Evolutionary conservation across 345 rosid species (phyloP).

Genomic region (Camelina neglecta): DNA sequence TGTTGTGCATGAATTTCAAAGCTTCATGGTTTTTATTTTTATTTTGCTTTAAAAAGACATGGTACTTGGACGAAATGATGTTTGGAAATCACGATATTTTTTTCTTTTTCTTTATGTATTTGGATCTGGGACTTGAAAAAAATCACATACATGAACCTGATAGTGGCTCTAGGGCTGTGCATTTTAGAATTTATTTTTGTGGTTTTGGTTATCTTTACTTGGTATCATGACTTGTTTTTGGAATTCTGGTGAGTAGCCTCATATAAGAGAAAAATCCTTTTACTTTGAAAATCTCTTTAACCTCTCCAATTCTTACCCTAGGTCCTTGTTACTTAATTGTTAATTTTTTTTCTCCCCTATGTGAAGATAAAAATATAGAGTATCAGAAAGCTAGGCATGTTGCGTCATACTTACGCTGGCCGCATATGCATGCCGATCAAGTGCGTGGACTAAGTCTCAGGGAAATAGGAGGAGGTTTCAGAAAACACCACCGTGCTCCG

Average conservation of each 20-base stretch:
- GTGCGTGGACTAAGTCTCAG: constrained; percentile 91
- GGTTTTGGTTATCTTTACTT: constrained; percentile 15
- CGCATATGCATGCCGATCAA: constrained; percentile 95
- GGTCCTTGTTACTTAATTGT: constrained; percentile 22
- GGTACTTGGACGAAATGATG: constrained; percentile 12
- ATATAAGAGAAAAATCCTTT: constrained; percentile 28
- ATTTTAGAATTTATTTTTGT: constrained; percentile 4
- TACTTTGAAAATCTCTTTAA: constrained; percentile 14
- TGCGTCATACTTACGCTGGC: constrained; percentile 85
- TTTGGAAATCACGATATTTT: constrained; percentile 9
- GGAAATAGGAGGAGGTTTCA: constrained; percentile 98
- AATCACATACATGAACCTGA: constrained; percentile 22
- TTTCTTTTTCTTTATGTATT: background rate
- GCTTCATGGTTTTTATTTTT: background rate
- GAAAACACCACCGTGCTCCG: constrained; percentile 96
- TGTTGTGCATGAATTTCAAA: background rate
- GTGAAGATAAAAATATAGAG: constrained; percentile 53
- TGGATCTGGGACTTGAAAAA: constrained; percentile 8
- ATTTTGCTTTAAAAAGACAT: background rate
- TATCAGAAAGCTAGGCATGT: constrained; percentile 54
- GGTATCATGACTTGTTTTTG: constrained; percentile 21
- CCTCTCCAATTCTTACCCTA: constrained; percentile 25
- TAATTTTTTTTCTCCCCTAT: constrained; percentile 31
- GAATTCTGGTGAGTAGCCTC: constrained; percentile 34
- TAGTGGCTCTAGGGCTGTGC: constrained; percentile 18